These are phyloP conservation scores for Fusarium staphyleae DNA, from an alignment of 2,329 filamentous ascomycete genomes.

Conservation along the genomic window DNA sequence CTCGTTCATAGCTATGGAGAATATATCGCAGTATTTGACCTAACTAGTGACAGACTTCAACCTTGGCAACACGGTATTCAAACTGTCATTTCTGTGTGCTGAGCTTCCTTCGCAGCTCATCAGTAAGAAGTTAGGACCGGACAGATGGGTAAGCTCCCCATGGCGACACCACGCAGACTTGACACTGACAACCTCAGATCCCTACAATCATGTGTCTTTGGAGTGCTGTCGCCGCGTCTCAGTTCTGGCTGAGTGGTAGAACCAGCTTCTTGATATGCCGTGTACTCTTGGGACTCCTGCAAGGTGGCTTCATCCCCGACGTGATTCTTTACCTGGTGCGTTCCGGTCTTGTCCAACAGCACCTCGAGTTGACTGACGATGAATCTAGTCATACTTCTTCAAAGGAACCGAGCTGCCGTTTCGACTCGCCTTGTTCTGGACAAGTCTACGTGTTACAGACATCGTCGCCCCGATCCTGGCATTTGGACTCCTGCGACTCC, in stretches of 20 bases:
- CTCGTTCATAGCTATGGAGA: too few species aligned
- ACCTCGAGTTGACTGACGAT: too few species aligned
- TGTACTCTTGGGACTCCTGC: slow-evolving; percentile 51
- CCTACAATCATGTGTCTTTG: slow-evolving; percentile 63
- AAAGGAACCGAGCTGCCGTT: too few species aligned
- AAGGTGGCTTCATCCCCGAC: slow-evolving; percentile 58
- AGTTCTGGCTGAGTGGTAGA: slow-evolving; percentile 52
- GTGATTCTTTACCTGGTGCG: too few species aligned
- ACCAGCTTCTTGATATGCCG: slow-evolving; percentile 50
- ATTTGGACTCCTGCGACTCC: too few species aligned
- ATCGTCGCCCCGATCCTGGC: too few species aligned
- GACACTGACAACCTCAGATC: slow-evolving; percentile 44
- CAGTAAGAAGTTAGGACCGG: slow-evolving; percentile 63
- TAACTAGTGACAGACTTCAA: slow-evolving; percentile 42
- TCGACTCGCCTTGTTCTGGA: too few species aligned
- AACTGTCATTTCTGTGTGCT: slow-evolving; percentile 43
- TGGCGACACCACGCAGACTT: too few species aligned
- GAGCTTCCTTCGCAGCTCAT: slow-evolving; percentile 66
- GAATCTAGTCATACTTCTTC: too few species aligned
- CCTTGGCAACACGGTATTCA: slow-evolving; percentile 45
- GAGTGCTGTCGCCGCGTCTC: slow-evolving; percentile 59
- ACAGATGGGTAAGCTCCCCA: slow-evolving; percentile 53
- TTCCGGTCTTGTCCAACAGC: too few species aligned
- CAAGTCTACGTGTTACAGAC: too few species aligned
- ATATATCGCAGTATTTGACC: neutral